Base-by-base conservation (phyloP, 2,329 filamentous ascomycete genomes). In the Nothophaeocryptopus gaeumannii region DNA sequence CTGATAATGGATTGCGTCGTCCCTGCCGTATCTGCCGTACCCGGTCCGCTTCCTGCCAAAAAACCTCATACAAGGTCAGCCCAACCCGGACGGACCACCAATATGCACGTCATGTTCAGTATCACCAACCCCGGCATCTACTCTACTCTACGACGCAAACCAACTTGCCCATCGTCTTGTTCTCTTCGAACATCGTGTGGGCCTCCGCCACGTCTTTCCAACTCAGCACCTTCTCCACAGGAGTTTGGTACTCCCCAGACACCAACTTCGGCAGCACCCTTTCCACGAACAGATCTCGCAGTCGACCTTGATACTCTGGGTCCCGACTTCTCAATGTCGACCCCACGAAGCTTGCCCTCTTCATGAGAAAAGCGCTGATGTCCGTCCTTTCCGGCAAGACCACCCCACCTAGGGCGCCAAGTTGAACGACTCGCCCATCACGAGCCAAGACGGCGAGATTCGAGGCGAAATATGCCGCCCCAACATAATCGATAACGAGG, bases 401-500 rank as follows among this genome's bases (percentile, higher is more conserved):
- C 26, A 35, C 36, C 5, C 53, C 54, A 3, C 54, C 54, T 40
- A 56, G 15, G 5, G 39, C 39, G 7, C 54, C 54, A 29, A 56
- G 41, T 45, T 45, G 45, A 20, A 56, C 54, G 5, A 54, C 41
- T 11, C 54, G 36, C 1, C 50, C 54, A 43, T 53, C 51, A 29
- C 34, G 15, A n/a, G 47, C 51, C 26, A 56, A 36, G 13, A 54
- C 50, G 11, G 51, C 44, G 10, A 54, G 41, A 35, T 54, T 53
- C 14, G 43, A 40, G 8, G 50, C 50, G 37, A 54, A 54, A 41
- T 54, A 56, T 7, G 54, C 44, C 11, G 54, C 50, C 10, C 54
- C 54, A 26, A 54, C 47, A 38, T 48, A 56, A 45, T 56, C 51
- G 20, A 56, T 56, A 10, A 56, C 51, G 11, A 56, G 35, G 48